Percentiles rank a stretch among this genome's conserved stretches.
Evolutionary conservation across 1,284 basidiomycete species (phyloP).

Genomic region (Rhodotorula sp.): DNA sequence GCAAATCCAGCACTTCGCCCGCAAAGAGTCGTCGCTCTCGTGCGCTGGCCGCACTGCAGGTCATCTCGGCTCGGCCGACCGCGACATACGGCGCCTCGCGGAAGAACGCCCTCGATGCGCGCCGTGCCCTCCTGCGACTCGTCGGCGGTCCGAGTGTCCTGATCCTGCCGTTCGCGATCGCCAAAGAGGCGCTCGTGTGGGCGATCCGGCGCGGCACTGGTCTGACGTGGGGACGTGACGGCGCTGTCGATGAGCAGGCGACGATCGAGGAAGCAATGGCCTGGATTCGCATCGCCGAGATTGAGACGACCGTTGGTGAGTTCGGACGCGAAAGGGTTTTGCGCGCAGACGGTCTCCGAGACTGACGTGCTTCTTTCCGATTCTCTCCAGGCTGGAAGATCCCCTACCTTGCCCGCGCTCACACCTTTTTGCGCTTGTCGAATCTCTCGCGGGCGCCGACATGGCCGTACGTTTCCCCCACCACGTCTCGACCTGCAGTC

Average conservation of each 20-base stretch:
- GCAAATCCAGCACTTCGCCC: neutral
- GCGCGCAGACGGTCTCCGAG: neutral
- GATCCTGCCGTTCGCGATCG: slow-evolving; percentile 8
- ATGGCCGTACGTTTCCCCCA: slow-evolving; percentile 30
- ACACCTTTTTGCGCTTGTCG: slow-evolving; percentile 39
- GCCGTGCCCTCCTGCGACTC: slow-evolving; percentile 26
- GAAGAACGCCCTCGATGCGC: slow-evolving; percentile 15
- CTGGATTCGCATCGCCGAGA: slow-evolving; percentile 42
- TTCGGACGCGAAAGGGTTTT: neutral
- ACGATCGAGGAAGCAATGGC: slow-evolving; percentile 31
- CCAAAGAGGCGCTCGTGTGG: slow-evolving; percentile 24
- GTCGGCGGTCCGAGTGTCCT: slow-evolving; percentile 23
- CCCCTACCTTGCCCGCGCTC: slow-evolving; percentile 30
- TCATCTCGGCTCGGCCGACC: neutral
- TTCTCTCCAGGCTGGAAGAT: slow-evolving; percentile 23
- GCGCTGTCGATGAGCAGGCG: slow-evolving; percentile 5
- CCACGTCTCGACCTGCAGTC: slow-evolving; percentile 29
- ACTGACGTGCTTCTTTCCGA: no score
- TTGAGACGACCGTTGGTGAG: slow-evolving; percentile 39
- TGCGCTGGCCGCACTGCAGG: slow-evolving; percentile 20
- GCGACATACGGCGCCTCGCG: slow-evolving; percentile 10
- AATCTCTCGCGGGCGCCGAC: slow-evolving; percentile 38
- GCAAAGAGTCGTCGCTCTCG: slow-evolving; percentile 12
- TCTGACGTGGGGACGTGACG: slow-evolving; percentile 8
- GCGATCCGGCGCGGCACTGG: slow-evolving; percentile 7